These are phyloP conservation scores for Bipolaris victoriae DNA, from an alignment of 2,329 filamentous ascomycete species.

Conservation along the genomic window DNA sequence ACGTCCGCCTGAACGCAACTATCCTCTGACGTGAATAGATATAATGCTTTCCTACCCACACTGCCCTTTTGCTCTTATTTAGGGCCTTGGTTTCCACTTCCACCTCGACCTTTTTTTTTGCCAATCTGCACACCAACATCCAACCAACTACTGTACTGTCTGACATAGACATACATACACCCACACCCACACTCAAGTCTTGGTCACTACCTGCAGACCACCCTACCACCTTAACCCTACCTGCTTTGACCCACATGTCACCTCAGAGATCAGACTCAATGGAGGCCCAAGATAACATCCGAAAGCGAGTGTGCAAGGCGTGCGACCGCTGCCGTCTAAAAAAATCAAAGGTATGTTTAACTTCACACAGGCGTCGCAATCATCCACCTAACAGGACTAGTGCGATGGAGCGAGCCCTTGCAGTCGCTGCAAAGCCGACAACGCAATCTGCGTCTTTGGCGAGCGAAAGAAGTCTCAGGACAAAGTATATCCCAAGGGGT, in stretches of 20 bases:
- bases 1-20: conserved; percentile 44
- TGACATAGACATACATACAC: neutral
- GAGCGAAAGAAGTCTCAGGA: conserved; percentile 70
- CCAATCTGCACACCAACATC: conserved; percentile 3
- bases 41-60: conserved; percentile 48
- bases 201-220: too few species aligned
- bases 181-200: neutral
- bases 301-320: conserved; percentile 70
- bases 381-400: conserved; percentile 39
- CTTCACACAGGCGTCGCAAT: neutral
- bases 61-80: conserved; percentile 36
- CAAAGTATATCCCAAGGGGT: conserved; percentile 73
- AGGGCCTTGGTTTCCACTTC: conserved; percentile 35
- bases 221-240: neutral
- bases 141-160: conserved; percentile 3
- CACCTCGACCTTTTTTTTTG: neutral
- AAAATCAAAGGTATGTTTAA: conserved; percentile 65
- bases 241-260: conserved; percentile 33
- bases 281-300: conserved; percentile 55
- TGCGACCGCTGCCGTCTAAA: conserved; percentile 70
- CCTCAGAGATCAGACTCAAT: conserved; percentile 47
- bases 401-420: conserved; percentile 68
- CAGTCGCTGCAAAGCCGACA: conserved; percentile 67
- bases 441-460: conserved; percentile 69
- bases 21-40: conserved; percentile 48